phyloP scores from a whole-genome alignment of 495 filamentous ascomycete genomes.

The Penicillium verhagenii region DNA sequence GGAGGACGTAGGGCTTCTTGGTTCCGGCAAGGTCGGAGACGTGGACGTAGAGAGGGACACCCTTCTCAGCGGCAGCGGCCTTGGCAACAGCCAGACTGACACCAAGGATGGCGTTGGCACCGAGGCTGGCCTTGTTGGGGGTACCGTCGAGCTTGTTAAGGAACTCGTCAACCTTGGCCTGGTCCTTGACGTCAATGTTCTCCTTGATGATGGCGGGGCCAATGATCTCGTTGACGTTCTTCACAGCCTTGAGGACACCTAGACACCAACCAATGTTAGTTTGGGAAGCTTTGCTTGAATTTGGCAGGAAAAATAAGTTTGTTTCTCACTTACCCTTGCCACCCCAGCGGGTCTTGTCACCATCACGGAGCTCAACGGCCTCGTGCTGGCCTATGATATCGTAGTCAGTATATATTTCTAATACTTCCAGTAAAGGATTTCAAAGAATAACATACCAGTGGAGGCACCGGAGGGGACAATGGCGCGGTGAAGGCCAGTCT shows the following conservation, averaged over 20 bases:
- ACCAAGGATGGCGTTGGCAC: constrained; percentile 98
- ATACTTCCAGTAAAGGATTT: neutral
- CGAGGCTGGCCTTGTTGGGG: constrained; percentile 94
- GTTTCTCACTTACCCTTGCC: constrained; percentile 69
- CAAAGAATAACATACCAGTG: constrained; percentile 61
- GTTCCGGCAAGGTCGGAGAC: constrained; percentile 97
- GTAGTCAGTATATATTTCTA: neutral
- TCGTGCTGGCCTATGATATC: constrained; percentile 79
- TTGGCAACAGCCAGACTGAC: constrained; percentile 95
- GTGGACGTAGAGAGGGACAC: constrained; percentile 94
- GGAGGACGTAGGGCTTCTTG: constrained; percentile 99
- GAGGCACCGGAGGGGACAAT: constrained; percentile 98
- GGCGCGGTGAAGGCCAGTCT: constrained; percentile 95
- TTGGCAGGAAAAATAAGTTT: no score
- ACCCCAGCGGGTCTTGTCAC: constrained; percentile 94
- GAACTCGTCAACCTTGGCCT: constrained; percentile 88
- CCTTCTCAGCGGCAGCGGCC: constrained; percentile 98
- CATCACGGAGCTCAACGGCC: constrained; percentile 97
- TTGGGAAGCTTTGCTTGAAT: neutral
- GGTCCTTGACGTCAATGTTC: constrained; percentile 95
- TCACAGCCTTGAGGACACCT: constrained; percentile 89
- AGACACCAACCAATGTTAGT: constrained; percentile 13
- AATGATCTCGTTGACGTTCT: constrained; percentile 93
- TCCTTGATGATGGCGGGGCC: constrained; percentile 89
- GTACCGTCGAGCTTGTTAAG: constrained; percentile 95